Evolutionary conservation across 352 stramenopile species (phyloP), one percentile per base, ranked within the genome.

Genomic region (Phytophthora pisi): DNA sequence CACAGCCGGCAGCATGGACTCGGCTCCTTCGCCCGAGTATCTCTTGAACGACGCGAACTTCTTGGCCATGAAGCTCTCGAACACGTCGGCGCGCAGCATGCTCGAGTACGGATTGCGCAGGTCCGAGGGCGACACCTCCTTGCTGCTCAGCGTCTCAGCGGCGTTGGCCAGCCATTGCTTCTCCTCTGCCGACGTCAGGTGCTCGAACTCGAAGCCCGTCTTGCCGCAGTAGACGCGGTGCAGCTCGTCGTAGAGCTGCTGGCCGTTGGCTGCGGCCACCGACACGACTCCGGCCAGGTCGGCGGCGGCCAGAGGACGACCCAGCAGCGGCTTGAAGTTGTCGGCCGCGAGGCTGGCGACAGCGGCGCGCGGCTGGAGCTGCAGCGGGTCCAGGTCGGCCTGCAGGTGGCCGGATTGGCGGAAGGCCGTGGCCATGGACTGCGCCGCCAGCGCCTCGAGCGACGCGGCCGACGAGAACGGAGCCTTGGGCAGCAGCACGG

Each of bases 1-100:
- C 1, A 96, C 79, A 0, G 81, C 85, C 0, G 89, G 82, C 28
- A 96, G 69, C 82, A 96, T 92, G 34, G 84, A 78, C 31, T 97
- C 89, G 3, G 86, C 83, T 38, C 89, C 89, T 75, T 97, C 89
- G 1, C 90, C 85, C 1, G 86, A 95, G 66, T 96, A 97, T 13
- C 89, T 79, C 76, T 97, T 97, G 72, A 94, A 95, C 6, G 80
- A 90, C 51, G 84, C 76, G 58, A 94, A 95, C 61, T 95, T 95
- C 61, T 89, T 93, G 23, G 74, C 85, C 77, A 95, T 89, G 63
- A 96, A 97, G 24, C 51, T 85, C 63, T 97, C 90, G 55, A 96
- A 97, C 52, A 86, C 78, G 31, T 96, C 84, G 3, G 87, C 88
- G 58, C 82, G 85, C 42, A 92, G 54, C 87, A 96, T 93, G 62